These are phyloP conservation scores for Lipomyces anomalus DNA, from an alignment of 805 yeast genomes.

Conservation along the genomic window DNA sequence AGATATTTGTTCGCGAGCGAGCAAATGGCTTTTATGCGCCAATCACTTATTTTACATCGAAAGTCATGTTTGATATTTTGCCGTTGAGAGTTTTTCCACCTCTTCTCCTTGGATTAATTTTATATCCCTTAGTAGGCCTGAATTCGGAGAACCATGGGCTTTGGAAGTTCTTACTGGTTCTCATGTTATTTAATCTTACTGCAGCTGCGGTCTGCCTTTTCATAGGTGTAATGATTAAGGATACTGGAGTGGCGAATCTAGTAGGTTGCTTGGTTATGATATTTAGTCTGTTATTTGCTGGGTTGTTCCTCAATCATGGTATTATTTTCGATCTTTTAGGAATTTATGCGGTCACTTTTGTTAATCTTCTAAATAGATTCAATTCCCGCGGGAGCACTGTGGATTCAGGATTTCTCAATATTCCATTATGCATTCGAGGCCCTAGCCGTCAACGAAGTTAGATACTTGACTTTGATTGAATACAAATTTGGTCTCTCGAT, in stretches of 20 bases:
- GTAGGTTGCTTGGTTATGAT: conserved; percentile 76
- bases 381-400: conserved; percentile 50
- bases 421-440: conserved; percentile 97
- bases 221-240: conserved; percentile 80
- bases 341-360: not conserved
- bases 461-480: conserved; percentile 74
- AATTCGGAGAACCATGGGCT: conserved; percentile 57
- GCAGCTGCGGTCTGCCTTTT: conserved; percentile 79
- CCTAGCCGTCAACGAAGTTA: conserved; percentile 85
- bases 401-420: conserved; percentile 73
- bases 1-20: conserved; percentile 85
- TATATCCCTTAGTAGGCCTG: conserved; percentile 87
- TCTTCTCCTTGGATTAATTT: conserved; percentile 64
- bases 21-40: conserved; percentile 93
- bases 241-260: conserved; percentile 88
- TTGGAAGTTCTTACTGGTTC: conserved; percentile 61
- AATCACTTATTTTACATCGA: conserved; percentile 74
- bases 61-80: conserved; percentile 83
- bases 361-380: conserved; percentile 37
- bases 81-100: conserved; percentile 95
- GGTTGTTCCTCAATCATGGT: conserved; percentile 75
- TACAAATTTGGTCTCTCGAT: conserved; percentile 88
- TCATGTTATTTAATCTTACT: conserved; percentile 80
- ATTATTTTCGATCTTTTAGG: not conserved
- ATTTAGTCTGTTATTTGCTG: conserved; percentile 87